Evolutionary conservation across 1,139 yeast species (phyloP).

Genomic region (Yamadazyma diddensiae): DNA sequence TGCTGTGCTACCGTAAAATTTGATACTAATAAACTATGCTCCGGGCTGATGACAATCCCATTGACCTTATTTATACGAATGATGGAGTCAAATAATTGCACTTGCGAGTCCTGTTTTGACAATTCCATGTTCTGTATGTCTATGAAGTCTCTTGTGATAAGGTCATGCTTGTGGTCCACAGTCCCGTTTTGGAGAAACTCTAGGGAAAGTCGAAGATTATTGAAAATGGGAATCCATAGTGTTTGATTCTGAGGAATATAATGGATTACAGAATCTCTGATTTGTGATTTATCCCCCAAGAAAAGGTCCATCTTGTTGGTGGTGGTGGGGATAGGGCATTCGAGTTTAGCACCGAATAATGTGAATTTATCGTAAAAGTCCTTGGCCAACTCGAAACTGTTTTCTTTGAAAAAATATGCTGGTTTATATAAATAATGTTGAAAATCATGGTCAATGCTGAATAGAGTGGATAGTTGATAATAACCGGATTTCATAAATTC

Average conservation of each 20-base stretch:
- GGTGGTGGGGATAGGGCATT: slow-evolving; percentile 26
- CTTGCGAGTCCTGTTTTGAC: too few relatives aligned
- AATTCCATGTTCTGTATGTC: slow-evolving; percentile 4
- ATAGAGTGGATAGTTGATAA: slow-evolving; percentile 35
- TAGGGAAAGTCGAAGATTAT: slow-evolving; percentile 32
- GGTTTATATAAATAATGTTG: slow-evolving; percentile 37
- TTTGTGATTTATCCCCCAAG: slow-evolving; percentile 25
- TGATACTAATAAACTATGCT: slow-evolving; percentile 11
- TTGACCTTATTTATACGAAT: slow-evolving; percentile 30
- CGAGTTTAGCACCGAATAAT: slow-evolving; percentile 17
- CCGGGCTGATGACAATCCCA: slow-evolving; percentile 26
- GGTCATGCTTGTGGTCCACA: slow-evolving; percentile 28
- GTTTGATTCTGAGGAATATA: slow-evolving; percentile 25
- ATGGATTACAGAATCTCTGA: slow-evolving; percentile 21
- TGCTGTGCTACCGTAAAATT: slow-evolving; percentile 7
- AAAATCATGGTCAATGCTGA: slow-evolving; percentile 38
- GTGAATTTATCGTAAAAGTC: slow-evolving; percentile 30
- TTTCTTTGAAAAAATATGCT: slow-evolving; percentile 22
- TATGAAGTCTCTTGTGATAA: slow-evolving; percentile 26
- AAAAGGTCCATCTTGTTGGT: slow-evolving; percentile 28
- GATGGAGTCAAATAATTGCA: too few relatives aligned
- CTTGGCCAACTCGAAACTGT: slow-evolving; percentile 28
- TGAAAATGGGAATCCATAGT: slow-evolving; percentile 35
- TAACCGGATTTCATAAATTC: slow-evolving; percentile 28
- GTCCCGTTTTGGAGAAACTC: slow-evolving; percentile 34